Percentiles rank a stretch among this genome's conserved stretches.
phyloP scores from a whole-genome alignment of 78 protist genomes.

The Acrasis kona region DNA sequence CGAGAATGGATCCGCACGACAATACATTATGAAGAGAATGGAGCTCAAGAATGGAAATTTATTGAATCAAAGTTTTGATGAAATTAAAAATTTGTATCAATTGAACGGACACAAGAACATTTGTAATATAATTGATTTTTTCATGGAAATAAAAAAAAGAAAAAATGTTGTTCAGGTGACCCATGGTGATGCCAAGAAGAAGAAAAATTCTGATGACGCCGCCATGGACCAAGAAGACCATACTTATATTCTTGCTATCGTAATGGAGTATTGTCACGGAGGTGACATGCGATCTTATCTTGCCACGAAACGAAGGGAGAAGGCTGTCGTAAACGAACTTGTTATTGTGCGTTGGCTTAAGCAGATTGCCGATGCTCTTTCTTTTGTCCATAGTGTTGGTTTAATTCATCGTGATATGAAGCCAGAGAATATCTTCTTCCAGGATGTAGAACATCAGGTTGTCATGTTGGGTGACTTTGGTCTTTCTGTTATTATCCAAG shows the following conservation, averaged over 20 bases:
- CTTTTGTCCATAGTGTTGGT: slow-evolving; percentile 12
- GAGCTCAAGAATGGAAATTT: neutral
- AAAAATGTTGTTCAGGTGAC: no score
- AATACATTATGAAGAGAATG: slow-evolving; percentile 13
- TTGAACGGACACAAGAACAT: slow-evolving; percentile 31
- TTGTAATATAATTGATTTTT: neutral
- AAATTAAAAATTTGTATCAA: slow-evolving; percentile 15
- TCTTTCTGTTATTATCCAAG: no score
- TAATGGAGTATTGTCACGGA: slow-evolving; percentile 40
- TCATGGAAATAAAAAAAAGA: neutral
- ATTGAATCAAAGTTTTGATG: neutral
- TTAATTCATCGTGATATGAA: slow-evolving; percentile 32
- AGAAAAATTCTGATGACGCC: no score
- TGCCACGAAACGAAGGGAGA: neutral
- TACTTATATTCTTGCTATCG: slow-evolving; percentile 3
- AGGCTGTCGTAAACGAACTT: neutral
- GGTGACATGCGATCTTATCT: slow-evolving; percentile 40
- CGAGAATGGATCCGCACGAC: no score
- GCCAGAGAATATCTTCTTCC: slow-evolving; percentile 5
- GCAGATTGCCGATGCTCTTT: neutral
- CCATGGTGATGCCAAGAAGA: no score
- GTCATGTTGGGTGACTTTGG: no score
- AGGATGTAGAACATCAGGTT: neutral
- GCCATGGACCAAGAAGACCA: neutral
- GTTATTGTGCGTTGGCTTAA: neutral